Evolutionary conservation across 2,329 filamentous ascomycete genomes (phyloP).

Genomic region (Trichocomaceae sp.): DNA sequence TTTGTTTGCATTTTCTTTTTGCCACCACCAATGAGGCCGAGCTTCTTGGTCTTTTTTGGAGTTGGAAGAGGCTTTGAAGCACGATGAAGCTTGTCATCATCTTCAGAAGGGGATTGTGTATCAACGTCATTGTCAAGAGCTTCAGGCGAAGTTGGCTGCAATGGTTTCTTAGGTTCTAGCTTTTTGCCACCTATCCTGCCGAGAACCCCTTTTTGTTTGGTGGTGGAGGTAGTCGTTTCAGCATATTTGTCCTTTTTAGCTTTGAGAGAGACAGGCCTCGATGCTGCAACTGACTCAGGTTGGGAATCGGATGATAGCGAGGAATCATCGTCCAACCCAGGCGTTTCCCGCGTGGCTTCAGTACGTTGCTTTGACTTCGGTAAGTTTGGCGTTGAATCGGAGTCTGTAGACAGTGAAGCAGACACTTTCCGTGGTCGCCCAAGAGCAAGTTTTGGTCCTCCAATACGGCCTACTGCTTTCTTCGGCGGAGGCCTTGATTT

Average conservation of each 20-base stretch:
- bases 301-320: not conserved
- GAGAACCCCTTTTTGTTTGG: conserved; percentile 13
- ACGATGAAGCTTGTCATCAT: conserved; percentile 5
- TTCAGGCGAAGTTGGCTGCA: not conserved
- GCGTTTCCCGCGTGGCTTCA: not conserved
- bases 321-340: not conserved
- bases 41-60: conserved; percentile 15
- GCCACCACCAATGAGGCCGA: conserved; percentile 25
- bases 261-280: not conserved
- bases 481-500: conserved; percentile 9
- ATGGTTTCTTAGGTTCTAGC: not conserved
- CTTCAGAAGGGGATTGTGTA: not conserved
- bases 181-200: conserved; percentile 22
- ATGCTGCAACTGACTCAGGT: not conserved
- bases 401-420: conserved; percentile 11
- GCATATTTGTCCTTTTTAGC: not conserved
- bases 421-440: not conserved
- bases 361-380: not conserved
- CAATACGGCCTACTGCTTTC: conserved; percentile 17
- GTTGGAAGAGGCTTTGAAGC: conserved; percentile 5
- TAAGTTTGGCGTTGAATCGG: conserved; percentile 3
- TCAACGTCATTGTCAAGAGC: not conserved
- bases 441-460: conserved; percentile 6
- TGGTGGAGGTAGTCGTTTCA: not conserved
- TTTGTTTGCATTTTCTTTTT: conserved; percentile 20